A percentile compares a stretch with the other conserved stretches of the same genome.
These are phyloP conservation scores for Eucommia ulmoides DNA, from an alignment of 257 asterid species.

Conservation along the genomic window DNA sequence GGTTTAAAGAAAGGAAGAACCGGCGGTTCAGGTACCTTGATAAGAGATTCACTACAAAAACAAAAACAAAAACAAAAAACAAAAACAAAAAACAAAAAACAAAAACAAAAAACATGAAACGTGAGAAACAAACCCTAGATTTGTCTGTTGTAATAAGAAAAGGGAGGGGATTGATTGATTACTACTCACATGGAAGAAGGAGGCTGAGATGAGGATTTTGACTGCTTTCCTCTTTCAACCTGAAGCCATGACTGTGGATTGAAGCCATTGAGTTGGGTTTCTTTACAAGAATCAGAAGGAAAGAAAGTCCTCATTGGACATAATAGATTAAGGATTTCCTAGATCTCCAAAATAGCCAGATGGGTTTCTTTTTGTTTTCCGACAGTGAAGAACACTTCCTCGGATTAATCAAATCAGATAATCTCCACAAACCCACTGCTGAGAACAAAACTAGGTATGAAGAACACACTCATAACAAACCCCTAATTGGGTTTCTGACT, in stretches of 20 bases:
- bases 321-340: slow-evolving; percentile 60
- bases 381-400: slow-evolving; percentile 6
- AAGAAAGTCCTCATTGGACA: slow-evolving; percentile 92
- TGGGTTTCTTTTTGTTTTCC: slow-evolving; percentile 10
- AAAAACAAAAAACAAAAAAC: slow-evolving; percentile 1
- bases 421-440: neutral
- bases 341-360: slow-evolving; percentile 84
- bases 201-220: slow-evolving; percentile 50
- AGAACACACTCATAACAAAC: neutral
- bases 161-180: neutral
- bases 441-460: neutral
- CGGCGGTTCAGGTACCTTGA: slow-evolving; percentile 85
- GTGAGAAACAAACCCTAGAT: too few relatives aligned
- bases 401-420: slow-evolving; percentile 12
- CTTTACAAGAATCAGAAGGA: slow-evolving; percentile 67
- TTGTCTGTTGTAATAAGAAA: too few relatives aligned
- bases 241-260: slow-evolving; percentile 99
- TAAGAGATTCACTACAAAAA: slow-evolving; percentile 77
- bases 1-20: slow-evolving; percentile 84
- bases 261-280: slow-evolving; percentile 49
- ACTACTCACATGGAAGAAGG: slow-evolving; percentile 66
- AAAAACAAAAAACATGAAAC: neutral
- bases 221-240: slow-evolving; percentile 91
- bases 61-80: slow-evolving; percentile 4
- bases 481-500: neutral